Conservation (phyloP, 345 rosid species). For the Euphorbia peplus region DNA sequence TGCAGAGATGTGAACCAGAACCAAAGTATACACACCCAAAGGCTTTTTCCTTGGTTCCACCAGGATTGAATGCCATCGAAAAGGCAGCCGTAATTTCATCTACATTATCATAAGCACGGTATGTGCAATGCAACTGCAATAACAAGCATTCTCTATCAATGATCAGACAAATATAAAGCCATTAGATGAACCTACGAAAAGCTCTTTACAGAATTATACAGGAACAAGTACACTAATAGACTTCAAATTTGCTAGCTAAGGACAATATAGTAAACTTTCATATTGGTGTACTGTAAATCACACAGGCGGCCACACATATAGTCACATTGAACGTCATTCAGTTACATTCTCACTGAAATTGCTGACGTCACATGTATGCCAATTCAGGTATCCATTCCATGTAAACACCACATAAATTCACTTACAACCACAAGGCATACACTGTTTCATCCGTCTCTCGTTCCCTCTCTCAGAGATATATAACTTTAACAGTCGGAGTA, state of each 20-base stretch:
- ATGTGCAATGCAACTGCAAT: constrained; percentile 89
- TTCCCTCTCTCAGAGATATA: too few relatives aligned
- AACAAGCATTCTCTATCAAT: constrained; percentile 12
- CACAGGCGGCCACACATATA: too few relatives aligned
- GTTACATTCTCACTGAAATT: too few relatives aligned
- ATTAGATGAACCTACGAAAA: constrained; percentile 3
- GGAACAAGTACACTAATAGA: neutral
- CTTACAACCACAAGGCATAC: too few relatives aligned
- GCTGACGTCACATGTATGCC: too few relatives aligned
- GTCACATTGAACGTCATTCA: too few relatives aligned
- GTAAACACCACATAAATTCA: too few relatives aligned
- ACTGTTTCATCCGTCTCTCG: too few relatives aligned
- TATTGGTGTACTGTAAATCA: too few relatives aligned
- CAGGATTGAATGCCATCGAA: constrained; percentile 82
- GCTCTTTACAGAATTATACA: neutral
- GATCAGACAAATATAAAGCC: constrained; percentile 15
- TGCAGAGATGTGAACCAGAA: neutral
- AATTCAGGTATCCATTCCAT: too few relatives aligned
- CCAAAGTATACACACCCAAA: neutral
- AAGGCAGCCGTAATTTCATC: constrained; percentile 96
- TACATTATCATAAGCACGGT: constrained; percentile 92
- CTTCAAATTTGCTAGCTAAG: neutral
- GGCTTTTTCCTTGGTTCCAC: constrained; percentile 53
- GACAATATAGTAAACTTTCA: neutral
- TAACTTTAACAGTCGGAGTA: too few relatives aligned